Percentiles rank a stretch among this genome's conserved stretches.
Conservation (phyloP, 495 filamentous ascomycete genomes). For the Hypoxylon fuscum region DNA sequence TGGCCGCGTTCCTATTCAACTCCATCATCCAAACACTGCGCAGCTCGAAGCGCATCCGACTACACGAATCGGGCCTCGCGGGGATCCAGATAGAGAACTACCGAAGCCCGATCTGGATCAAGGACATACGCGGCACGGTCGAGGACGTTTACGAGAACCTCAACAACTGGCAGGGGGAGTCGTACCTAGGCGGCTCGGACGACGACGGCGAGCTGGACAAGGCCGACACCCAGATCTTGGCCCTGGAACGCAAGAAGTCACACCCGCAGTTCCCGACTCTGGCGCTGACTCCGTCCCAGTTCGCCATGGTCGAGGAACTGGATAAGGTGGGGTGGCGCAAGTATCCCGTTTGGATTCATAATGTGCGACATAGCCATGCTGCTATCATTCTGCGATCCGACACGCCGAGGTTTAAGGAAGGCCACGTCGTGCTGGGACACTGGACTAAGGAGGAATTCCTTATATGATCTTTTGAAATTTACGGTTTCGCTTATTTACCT, state of each 20-base stretch:
- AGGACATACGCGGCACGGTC: constrained; percentile 73
- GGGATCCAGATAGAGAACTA: constrained; percentile 71
- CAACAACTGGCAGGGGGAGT: constrained; percentile 67
- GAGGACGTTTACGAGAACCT: constrained; percentile 79
- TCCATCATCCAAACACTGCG: constrained; percentile 75
- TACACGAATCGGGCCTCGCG: constrained; percentile 77
- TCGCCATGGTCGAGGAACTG: constrained; percentile 80
- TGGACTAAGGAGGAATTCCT: constrained; percentile 82
- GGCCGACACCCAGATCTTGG: constrained; percentile 38
- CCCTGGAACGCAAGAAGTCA: constrained; percentile 51
- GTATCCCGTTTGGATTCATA: constrained; percentile 87
- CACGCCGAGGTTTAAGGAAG: constrained; percentile 73
- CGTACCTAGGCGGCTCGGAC: constrained; percentile 64
- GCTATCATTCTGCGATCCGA: constrained; percentile 84
- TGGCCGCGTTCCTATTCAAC: constrained; percentile 76
- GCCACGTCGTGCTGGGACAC: constrained; percentile 79
- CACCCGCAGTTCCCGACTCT: constrained; percentile 65
- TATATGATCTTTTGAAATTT: constrained; percentile 53
- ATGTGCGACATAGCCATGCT: constrained; percentile 81
- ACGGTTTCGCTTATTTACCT: background rate
- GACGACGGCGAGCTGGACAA: constrained; percentile 38
- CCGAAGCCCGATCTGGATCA: constrained; percentile 77
- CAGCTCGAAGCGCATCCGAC: constrained; percentile 74
- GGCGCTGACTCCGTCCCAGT: constrained; percentile 80
- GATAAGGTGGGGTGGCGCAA: constrained; percentile 80